Percentiles rank a stretch among this genome's conserved stretches.
Conservation (phyloP, 768 basidiomycete genomes). For the Wakefieldia striispora region DNA sequence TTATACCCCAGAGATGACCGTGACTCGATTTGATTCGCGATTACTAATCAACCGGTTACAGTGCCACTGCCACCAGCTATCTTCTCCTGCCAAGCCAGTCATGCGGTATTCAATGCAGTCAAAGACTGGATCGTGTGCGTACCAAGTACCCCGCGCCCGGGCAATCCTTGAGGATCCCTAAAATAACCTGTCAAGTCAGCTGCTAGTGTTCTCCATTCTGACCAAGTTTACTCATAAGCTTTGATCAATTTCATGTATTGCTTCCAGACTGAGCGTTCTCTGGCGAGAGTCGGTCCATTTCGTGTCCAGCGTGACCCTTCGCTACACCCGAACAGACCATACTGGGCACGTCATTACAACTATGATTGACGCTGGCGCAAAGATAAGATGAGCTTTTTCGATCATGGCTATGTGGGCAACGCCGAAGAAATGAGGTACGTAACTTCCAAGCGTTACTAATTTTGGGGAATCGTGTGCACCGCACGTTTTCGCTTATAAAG, state of each 20-base stretch:
- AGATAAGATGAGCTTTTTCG: neutral
- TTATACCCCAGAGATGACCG: conserved; percentile 3
- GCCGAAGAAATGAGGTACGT: conserved; percentile 19
- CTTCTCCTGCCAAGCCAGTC: too few relatives aligned
- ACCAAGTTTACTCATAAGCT: neutral
- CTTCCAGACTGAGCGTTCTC: neutral
- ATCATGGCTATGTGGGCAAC: conserved; percentile 9
- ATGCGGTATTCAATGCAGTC: too few relatives aligned
- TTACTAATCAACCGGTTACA: conserved; percentile 11
- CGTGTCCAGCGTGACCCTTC: neutral
- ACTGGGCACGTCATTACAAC: neutral
- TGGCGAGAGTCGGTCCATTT: neutral
- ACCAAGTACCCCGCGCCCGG: too few relatives aligned
- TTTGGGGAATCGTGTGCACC: conserved; percentile 13
- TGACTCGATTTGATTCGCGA: neutral
- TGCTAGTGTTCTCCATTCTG: too few relatives aligned
- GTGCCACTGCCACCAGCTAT: too few relatives aligned
- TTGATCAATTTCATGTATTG: neutral
- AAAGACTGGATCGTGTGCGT: too few relatives aligned
- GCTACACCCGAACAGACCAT: neutral
- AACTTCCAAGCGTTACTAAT: conserved; percentile 11
- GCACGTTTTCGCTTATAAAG: conserved; percentile 26
- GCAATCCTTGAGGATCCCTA: neutral
- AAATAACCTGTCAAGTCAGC: conserved; percentile 2
- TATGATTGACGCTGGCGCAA: neutral